phyloP scores from a whole-genome alignment of 73 alveolate genomes.

The Effrenium voratum region DNA sequence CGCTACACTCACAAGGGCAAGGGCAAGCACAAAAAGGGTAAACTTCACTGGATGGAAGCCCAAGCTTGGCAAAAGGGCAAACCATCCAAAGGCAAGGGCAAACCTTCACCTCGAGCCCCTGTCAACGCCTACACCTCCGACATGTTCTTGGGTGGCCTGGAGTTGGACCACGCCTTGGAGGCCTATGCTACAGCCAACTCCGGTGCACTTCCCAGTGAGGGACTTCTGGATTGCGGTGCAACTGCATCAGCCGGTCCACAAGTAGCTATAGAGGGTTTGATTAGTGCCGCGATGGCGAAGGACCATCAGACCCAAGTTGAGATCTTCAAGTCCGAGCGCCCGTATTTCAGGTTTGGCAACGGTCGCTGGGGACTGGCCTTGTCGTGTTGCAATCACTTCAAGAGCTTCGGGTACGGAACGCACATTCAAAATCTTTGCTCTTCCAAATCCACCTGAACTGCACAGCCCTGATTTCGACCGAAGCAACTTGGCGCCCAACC shows the following conservation, averaged over 20 bases:
- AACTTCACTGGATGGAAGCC: neutral
- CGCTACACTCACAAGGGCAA: neutral
- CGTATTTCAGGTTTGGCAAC: conserved; percentile 35
- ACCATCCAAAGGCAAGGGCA: neutral
- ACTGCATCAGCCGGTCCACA: neutral
- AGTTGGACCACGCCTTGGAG: neutral
- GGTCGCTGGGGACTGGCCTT: conserved; percentile 21
- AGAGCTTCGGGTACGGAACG: neutral
- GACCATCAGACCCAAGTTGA: neutral
- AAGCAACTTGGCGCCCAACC: neutral
- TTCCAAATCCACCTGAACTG: conserved; percentile 1
- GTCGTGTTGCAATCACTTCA: neutral
- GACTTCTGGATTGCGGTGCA: conserved; percentile 17
- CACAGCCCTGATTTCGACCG: neutral
- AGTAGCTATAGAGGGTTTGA: neutral
- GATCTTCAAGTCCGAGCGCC: neutral
- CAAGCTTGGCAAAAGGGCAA: neutral
- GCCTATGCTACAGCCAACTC: neutral
- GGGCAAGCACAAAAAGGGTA: neutral
- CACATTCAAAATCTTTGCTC: neutral
- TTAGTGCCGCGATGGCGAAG: neutral
- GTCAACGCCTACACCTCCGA: conserved; percentile 5
- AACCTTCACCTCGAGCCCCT: neutral
- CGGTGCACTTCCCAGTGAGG: neutral
- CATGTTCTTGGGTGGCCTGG: neutral